Evolutionary conservation across 805 yeast genomes (phyloP).

Genomic region (Kuraishia hungarica): DNA sequence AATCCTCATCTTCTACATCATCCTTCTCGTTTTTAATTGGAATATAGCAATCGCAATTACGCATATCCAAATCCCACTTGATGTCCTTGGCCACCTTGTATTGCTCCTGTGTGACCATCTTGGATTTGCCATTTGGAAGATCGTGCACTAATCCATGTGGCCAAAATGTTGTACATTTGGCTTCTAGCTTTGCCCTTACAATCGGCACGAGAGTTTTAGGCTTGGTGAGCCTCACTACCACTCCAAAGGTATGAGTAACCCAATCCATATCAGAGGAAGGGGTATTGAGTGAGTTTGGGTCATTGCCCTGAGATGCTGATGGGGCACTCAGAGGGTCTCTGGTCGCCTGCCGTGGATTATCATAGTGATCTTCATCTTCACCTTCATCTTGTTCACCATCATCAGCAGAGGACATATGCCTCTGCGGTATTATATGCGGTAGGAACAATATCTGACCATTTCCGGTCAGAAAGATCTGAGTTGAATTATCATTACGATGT

Average conservation of each 20-base stretch:
- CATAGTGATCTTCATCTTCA: slow-evolving; percentile 13
- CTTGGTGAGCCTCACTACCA: slow-evolving; percentile 35
- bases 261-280: not conserved
- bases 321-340: not conserved
- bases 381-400: slow-evolving; percentile 8
- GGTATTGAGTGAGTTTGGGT: not conserved
- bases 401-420: slow-evolving; percentile 1
- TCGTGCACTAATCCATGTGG: slow-evolving; percentile 22
- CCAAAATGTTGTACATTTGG: slow-evolving; percentile 38
- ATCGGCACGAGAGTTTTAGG: slow-evolving; percentile 26
- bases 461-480: slow-evolving; percentile 20
- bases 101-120: slow-evolving; percentile 32
- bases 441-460: slow-evolving; percentile 24
- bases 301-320: not conserved
- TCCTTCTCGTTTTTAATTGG: slow-evolving; percentile 17
- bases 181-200: slow-evolving; percentile 31
- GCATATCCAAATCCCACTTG: slow-evolving; percentile 33
- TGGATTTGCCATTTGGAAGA: slow-evolving; percentile 29
- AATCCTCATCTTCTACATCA: not conserved
- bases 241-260: slow-evolving; percentile 40
- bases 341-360: not conserved
- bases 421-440: slow-evolving; percentile 24
- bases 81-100: slow-evolving; percentile 30
- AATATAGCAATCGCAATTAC: slow-evolving; percentile 27
- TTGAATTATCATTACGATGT: not conserved